These are phyloP conservation scores for Cryptosporidium tyzzeri DNA, from an alignment of 169 alveolate genomes.

Conservation along the genomic window DNA sequence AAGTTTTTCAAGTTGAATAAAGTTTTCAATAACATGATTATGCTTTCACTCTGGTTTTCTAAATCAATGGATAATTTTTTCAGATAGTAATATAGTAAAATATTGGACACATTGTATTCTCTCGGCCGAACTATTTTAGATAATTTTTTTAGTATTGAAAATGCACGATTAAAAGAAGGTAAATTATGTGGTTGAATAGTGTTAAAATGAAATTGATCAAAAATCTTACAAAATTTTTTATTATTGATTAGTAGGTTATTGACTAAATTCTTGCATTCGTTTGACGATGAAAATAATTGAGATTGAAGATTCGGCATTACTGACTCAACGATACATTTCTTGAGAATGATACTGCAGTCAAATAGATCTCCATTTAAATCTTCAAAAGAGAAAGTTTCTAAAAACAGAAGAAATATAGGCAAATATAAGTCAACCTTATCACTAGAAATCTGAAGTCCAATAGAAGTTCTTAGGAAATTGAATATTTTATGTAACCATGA, in stretches of 20 bases:
- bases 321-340: background rate
- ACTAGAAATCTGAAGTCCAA: constrained; percentile 36
- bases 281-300: constrained; percentile 33
- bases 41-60: background rate
- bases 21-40: background rate
- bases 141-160: background rate
- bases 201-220: background rate
- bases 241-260: background rate
- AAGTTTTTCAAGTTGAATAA: background rate
- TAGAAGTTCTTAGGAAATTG: constrained; percentile 2
- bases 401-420: constrained; percentile 10
- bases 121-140: constrained; percentile 4
- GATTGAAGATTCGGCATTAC: constrained; percentile 1
- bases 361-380: background rate
- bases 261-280: background rate
- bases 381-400: constrained; percentile 30
- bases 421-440: constrained; percentile 8
- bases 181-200: background rate
- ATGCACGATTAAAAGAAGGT: background rate
- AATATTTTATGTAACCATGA: constrained; percentile 20
- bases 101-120: constrained; percentile 22
- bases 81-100: constrained; percentile 19
- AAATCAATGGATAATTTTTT: background rate
- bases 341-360: background rate
- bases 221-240: background rate